Evolutionary conservation across 345 rosid species (phyloP), one percentile per base, ranked within the genome.

Genomic region (Laguncularia racemosa): DNA sequence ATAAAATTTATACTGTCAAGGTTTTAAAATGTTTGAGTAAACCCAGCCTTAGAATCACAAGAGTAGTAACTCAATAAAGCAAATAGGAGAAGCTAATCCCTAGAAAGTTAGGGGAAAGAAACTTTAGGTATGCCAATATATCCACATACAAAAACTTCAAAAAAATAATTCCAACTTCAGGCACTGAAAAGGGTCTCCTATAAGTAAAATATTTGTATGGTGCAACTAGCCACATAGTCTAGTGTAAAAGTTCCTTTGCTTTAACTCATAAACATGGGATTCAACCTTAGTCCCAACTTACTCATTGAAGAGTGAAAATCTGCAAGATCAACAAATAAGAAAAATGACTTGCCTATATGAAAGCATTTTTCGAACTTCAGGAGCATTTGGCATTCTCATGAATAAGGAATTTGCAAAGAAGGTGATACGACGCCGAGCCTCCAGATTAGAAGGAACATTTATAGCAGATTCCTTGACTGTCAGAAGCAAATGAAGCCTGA

Each of bases 401-500:
- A 85, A 90, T 55, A 93, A 71, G 61, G 99, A 90, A 65, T 93
- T 93, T 52, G 99, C 92, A 78, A 93, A 93, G 79, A 93, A 93
- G 60, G 97, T 93, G 73, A 93, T 85, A 46, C 99, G 86, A 51
- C 97, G 96, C 33, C 99, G 95, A 71, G 96, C 99, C 40, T 93
- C 99, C 83, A 93, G 80, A 73, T 81, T 93, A 51, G 80, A 82
- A 48, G 99, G 99, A 59, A 90, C 85, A 48, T 93, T 90, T 56
- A 87, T 89, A 16, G 99, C 97, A 52, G 99, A 90, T 76, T 93
- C 99, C 88, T 87, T 90, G 51, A 86, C 81, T 21, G 97, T 87
- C 71, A 90, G 66, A 66, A 93, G 99, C 64, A 93, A 73, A 69
- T 65, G 58, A 49, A 93, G 86, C 80, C 97, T 73, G 50, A 70